Evolutionary conservation across 1,284 basidiomycete species (phyloP).

Genomic region (Cryptococcus wingfieldii): DNA sequence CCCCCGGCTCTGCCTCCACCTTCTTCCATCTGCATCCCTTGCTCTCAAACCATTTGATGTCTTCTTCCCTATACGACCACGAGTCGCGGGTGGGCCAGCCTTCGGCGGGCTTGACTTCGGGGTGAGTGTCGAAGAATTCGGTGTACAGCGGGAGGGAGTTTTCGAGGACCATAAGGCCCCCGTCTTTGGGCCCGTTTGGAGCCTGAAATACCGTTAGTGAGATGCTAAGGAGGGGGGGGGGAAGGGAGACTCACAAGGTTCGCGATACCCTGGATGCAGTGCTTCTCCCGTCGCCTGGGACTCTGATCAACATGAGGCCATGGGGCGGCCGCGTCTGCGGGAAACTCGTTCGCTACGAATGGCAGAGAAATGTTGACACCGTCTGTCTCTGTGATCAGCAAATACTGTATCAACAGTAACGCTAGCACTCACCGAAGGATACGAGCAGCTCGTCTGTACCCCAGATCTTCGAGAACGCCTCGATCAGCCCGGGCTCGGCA

Average conservation of each 20-base stretch:
- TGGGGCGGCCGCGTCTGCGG: constrained; percentile 16
- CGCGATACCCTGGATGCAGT: constrained; percentile 48
- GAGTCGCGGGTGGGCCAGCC: constrained; percentile 40
- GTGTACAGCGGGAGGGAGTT: constrained; percentile 7
- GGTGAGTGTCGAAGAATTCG: constrained; percentile 35
- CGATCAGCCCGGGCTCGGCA: constrained; percentile 27
- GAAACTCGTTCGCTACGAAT: constrained; percentile 25
- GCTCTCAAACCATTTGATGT: constrained; percentile 33
- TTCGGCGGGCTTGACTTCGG: constrained; percentile 32
- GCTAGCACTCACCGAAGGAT: constrained; percentile 28
- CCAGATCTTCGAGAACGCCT: constrained; percentile 23
- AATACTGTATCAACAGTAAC: constrained; percentile 41
- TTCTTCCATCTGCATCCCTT: constrained; percentile 33
- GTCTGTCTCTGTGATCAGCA: constrained; percentile 45
- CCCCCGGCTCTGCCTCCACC: constrained; percentile 26
- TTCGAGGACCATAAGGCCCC: constrained; percentile 47
- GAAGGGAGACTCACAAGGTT: constrained; percentile 46
- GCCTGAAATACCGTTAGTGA: constrained; percentile 44
- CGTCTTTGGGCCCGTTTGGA: constrained; percentile 40
- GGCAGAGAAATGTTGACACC: constrained; percentile 47
- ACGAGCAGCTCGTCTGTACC: constrained; percentile 19
- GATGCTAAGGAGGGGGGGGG: constrained; percentile 28
- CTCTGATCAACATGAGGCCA: constrained; percentile 50
- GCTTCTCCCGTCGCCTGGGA: constrained; percentile 36
- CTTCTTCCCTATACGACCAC: constrained; percentile 36